Conservation (phyloP, 2,329 filamentous ascomycete species). For the Botryotinia globosa region DNA sequence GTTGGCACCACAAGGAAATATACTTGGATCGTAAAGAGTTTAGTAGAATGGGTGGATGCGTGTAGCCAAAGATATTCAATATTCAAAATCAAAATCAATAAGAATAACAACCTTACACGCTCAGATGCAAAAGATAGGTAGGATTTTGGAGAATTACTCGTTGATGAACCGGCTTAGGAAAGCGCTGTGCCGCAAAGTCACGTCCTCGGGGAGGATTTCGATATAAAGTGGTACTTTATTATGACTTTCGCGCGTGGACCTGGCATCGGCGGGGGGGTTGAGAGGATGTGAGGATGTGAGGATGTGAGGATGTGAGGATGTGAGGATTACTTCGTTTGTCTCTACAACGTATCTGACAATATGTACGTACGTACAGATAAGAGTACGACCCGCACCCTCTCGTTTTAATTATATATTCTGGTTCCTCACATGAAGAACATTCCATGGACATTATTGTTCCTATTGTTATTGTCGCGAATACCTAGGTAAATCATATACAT, state of each 20-base stretch:
- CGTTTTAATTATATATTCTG: background rate
- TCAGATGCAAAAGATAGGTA: background rate
- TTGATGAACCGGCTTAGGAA: background rate
- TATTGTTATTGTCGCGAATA: slow-evolving; percentile 1
- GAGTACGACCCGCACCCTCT: background rate
- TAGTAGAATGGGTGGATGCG: slow-evolving; percentile 9
- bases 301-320: background rate
- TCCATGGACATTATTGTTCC: background rate
- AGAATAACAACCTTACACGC: background rate
- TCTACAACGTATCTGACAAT: background rate
- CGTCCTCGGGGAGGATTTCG: slow-evolving; percentile 3
- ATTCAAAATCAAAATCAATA: background rate
- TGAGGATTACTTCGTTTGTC: background rate
- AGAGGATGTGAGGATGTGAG: background rate
- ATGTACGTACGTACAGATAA: too few relatives aligned
- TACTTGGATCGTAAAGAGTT: slow-evolving; percentile 3
- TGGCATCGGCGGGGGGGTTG: slow-evolving; percentile 1
- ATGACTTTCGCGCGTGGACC: slow-evolving; percentile 8
- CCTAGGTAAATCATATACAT: too few relatives aligned
- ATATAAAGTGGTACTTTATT: background rate
- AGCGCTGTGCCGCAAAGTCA: slow-evolving; percentile 19
- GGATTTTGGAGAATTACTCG: background rate
- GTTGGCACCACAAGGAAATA: slow-evolving; percentile 5
- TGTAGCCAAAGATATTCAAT: slow-evolving; percentile 20
- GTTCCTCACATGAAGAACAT: background rate